Conservation (phyloP, 2,329 filamentous ascomycete genomes). For the Venturia carpophila region DNA sequence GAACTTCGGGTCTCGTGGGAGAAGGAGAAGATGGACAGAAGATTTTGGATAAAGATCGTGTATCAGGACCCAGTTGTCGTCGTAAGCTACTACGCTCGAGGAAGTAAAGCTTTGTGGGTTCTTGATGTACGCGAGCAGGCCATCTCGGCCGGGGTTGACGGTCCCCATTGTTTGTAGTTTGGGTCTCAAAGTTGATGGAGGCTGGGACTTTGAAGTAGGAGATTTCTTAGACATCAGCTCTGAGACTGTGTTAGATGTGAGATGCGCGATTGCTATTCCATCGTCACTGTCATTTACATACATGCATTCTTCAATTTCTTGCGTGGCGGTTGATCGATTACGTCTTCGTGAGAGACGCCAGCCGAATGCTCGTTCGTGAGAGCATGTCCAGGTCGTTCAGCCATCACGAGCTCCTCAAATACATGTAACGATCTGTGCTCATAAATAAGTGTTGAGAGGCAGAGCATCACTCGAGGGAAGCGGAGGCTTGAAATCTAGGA, state of each 20-base stretch:
- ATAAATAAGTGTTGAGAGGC: background rate
- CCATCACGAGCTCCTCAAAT: background rate
- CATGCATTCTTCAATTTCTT: constrained; percentile 3
- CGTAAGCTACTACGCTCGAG: constrained; percentile 56
- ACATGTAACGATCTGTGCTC: background rate
- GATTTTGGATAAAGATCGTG: constrained; percentile 82
- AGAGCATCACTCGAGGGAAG: background rate
- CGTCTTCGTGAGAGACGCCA: background rate
- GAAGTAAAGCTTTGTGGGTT: constrained; percentile 54
- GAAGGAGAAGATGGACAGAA: constrained; percentile 75
- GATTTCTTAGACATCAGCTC: constrained; percentile 12
- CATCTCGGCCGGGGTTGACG: constrained; percentile 38
- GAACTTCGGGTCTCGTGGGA: constrained; percentile 60
- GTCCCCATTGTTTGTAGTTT: background rate
- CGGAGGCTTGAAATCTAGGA: background rate
- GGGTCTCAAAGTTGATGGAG: background rate
- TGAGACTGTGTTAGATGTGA: constrained; percentile 10
- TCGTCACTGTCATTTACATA: background rate
- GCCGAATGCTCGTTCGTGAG: background rate
- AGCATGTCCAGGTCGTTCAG: background rate
- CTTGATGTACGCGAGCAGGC: constrained; percentile 58
- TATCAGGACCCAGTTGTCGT: constrained; percentile 65
- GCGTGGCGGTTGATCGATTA: background rate
- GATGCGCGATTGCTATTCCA: background rate
- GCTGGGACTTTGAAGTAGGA: background rate